Base-by-base conservation (phyloP, 805 yeast species). In the Candida broadrunensis region DNA sequence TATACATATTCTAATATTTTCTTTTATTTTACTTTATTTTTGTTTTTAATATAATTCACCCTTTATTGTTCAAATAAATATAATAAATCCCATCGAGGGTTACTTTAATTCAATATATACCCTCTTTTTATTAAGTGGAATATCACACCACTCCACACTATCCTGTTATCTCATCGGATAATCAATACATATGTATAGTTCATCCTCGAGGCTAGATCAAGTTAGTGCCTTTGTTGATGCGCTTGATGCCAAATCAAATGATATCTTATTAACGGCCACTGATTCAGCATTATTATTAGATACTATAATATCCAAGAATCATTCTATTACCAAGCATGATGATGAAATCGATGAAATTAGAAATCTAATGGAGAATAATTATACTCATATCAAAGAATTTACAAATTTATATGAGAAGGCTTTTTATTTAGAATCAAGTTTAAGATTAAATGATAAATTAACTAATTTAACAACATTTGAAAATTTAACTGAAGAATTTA, bases 381-480 rank as follows among this genome's bases (percentile, higher is more conserved):
- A 48, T 30, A 35, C 38, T 18, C 54, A 47, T 33, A 43, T 61
- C 30, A 49, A 37, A 21, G 60, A 59, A 33, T 56, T 65, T 42
- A 53, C 58, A 44, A 59, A 54, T 17, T 54, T 70, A 31, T 49
- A 56, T 29, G 65, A 61, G 33, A 64, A 58, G 50, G 49, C 64
- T 4, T 55, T 55, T 38, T 56, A 59, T 38, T 54, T 69, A 25
- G 73, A 69, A 46, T 54, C 65, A 12, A 61, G 55, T 42, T 37
- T 67, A 36, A 51, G 47, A 23, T 26, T 50, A 17, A 66, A 65
- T 39, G 73, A 68, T 47, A 30, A 33, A 14, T 42, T 56, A 24
- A 62, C 71, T 39, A 42, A 62, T 45, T 58, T 53, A 35, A 56
- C 60, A 16, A 52, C 61, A 4, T 60, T 58, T 43, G 58, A 54